Percentiles rank a stretch among this genome's conserved stretches.
phyloP scores from a whole-genome alignment of 805 yeast genomes.

The Ascoidea asiatica region DNA sequence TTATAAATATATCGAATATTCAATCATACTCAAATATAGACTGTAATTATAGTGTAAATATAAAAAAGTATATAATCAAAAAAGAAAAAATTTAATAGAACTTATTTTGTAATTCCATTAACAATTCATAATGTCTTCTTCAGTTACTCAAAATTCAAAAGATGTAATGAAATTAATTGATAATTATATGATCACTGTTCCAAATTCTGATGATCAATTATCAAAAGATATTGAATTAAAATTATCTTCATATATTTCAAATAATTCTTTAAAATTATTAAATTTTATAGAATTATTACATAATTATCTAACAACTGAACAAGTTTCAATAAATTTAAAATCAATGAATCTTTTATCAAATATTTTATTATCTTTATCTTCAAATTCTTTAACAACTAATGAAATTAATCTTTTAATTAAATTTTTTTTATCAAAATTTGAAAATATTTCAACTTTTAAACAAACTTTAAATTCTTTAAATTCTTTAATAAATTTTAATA shows the following conservation, averaged over 20 bases:
- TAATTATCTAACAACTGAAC: slow-evolving; percentile 33
- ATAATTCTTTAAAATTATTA: slow-evolving; percentile 21
- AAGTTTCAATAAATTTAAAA: slow-evolving; percentile 23
- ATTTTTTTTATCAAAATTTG: slow-evolving; percentile 54
- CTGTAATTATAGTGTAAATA: no score
- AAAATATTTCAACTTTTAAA: slow-evolving; percentile 41
- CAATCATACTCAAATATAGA: no score
- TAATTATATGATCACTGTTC: not conserved
- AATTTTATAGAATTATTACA: slow-evolving; percentile 32
- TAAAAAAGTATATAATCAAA: no score
- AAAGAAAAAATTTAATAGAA: no score
- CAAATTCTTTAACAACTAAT: slow-evolving; percentile 19
- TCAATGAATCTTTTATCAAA: slow-evolving; percentile 27
- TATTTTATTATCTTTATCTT: slow-evolving; percentile 18
- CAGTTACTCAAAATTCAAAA: not conserved
- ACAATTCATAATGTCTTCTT: no score
- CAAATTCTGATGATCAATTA: not conserved
- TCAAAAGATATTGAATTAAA: not conserved
- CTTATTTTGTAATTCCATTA: no score
- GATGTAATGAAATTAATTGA: not conserved
- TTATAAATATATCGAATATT: no score
- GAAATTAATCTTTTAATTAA: slow-evolving; percentile 36
- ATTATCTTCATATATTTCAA: slow-evolving; percentile 6
- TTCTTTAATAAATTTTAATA: slow-evolving; percentile 38
- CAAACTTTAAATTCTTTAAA: slow-evolving; percentile 41